Base-by-base conservation (phyloP, 228 moss, liverwort and hornwort genomes). In the Sphagnum magellanicum region DNA sequence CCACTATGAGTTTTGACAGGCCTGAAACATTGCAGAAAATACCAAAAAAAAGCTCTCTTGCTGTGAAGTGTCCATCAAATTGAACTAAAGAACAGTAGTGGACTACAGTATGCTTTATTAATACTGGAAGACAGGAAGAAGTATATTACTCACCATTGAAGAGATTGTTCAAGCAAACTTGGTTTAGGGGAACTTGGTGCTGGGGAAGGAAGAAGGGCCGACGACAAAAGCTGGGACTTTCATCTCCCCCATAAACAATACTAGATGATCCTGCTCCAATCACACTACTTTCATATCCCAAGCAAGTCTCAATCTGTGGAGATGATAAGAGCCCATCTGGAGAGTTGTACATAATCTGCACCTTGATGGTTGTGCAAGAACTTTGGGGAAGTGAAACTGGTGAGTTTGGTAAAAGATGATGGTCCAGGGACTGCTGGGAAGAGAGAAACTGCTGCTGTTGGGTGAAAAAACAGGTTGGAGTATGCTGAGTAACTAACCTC, bases 231-330 rank as follows among this genome's bases (percentile, higher is more conserved):
- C 51, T 79, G 79, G 60, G 67, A 59, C 69, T 84, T 62, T 51
- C 64, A 69, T 77, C 81, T 50, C 61, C 68, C 17, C 74, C 83
- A 32, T 73, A 67, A 52, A 69, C 79, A 17, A 68, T 68, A 73
- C 32, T 32, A 32, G 32, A 71, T 68, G 75, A 48, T 69, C 75
- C 60, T 50, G 70, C 78, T 32, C 58, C 11, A 70, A 74, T 15
- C 47, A 61, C 59, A 59, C 65, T 64, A 49, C 81, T 81, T 8
- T 68, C 10, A 32, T 81, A 81, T 49, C 64, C 75, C 53, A 71
- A 0, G 69, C 88, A 81, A 57, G 61, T 74, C 65, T 86, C 90
- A 66, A 86, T 81, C 59, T 86, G 90, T 13, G 79, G 83, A 61
- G 88, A 85, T 52, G 79, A 76, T 70, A 90, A 67, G 73, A 77